Evolutionary conservation across 139 green algal genomes (phyloP).

Genomic region (Coelastrella sp.): DNA sequence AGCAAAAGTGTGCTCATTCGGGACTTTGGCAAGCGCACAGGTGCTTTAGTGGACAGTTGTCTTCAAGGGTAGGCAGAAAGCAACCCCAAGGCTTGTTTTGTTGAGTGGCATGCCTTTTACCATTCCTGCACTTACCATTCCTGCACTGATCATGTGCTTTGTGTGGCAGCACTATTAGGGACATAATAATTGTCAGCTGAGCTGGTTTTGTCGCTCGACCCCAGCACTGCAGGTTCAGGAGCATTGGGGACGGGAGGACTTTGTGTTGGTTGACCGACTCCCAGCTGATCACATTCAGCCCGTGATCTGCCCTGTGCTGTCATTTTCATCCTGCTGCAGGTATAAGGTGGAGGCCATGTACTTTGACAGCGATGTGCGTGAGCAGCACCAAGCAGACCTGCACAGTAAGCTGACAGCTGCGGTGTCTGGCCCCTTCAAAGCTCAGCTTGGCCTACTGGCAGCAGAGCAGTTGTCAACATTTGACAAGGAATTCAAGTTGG

Average conservation of each 20-base stretch:
- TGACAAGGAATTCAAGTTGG: conserved; percentile 57
- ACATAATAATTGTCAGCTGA: too few relatives aligned
- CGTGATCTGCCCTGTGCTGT: background rate
- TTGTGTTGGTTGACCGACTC: too few relatives aligned
- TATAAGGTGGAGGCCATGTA: conserved; percentile 94
- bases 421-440: conserved; percentile 58
- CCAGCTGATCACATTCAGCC: too few relatives aligned
- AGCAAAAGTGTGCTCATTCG: conserved; percentile 58
- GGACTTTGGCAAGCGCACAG: conserved; percentile 70
- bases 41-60: conserved; percentile 76
- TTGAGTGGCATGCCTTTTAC: background rate
- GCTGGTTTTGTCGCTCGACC: too few relatives aligned
- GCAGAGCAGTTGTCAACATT: conserved; percentile 46
- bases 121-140: background rate
- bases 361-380: conserved; percentile 83
- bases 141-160: too few relatives aligned
- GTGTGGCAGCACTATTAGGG: too few relatives aligned
- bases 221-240: too few relatives aligned
- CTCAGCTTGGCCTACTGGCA: conserved; percentile 70
- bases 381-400: conserved; percentile 78
- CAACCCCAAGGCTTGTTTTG: background rate
- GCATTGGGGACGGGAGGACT: too few relatives aligned
- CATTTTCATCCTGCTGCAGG: conserved; percentile 21
- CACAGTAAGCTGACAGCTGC: conserved; percentile 56
- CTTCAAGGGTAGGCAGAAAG: conserved; percentile 64